Evolutionary conservation across 306 rosid species (phyloP), one percentile per base, ranked within the genome.

Genomic region (Trifolium fragiferum): DNA sequence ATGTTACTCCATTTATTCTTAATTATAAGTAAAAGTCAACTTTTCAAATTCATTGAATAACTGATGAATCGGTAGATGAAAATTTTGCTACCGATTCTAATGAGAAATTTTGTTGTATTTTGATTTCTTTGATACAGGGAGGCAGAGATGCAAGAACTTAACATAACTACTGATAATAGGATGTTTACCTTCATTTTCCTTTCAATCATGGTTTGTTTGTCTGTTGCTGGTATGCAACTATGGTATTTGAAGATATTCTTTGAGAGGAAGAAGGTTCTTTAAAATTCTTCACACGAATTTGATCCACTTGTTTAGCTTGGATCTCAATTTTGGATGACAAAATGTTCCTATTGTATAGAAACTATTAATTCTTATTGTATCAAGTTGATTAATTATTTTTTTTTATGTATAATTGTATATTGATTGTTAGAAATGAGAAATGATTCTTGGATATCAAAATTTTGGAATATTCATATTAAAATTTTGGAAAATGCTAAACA

Each of bases 221-320:
- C 98, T 10, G 98, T 93, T 27, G 92, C 93, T 37, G 85, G 96
- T 72, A 66, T 89, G 84, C 98, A 93, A 51, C 62, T 89, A 38
- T 90, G 93, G 98, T 91, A 93, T 89, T 84, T 93, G 84, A 93
- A 89, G 89, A n/a, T 84, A 47, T 93, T 85, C 86, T 93, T 93
- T 75, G 89, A 84, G 84, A 86, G 87, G 87, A 93, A 89, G 89
- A 93, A 92, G 86, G 80, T 92, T 72, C 87, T 92, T 33, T 89
- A 78, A 84, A 60, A 62, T 57, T 44, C 40, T 46, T 59, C 44
- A 30, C 59, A 12, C 41, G 2, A 12, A 15, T 27, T 71, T 33
- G 43, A 16, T 32, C 55, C 55, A 46, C 69, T 59, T 68, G 40
- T 46, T 19, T 68, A 73, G 20, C 49, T 75, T 20, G 53, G 37